These are phyloP conservation scores for Fomitiporia mediterranea DNA, from an alignment of 1,284 basidiomycete species.

Conservation along the genomic window DNA sequence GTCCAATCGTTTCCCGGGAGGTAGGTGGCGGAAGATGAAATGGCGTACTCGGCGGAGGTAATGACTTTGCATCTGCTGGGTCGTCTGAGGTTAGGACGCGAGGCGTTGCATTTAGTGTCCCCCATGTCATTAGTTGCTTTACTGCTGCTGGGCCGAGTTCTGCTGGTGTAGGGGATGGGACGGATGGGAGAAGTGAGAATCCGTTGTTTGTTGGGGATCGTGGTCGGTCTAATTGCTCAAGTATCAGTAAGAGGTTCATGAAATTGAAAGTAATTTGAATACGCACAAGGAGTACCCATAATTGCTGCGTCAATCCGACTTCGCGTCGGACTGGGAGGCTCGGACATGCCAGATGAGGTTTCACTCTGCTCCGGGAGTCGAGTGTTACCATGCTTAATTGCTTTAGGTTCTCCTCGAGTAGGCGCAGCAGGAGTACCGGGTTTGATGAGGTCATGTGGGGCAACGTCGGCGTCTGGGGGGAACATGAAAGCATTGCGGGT, in stretches of 20 bases:
- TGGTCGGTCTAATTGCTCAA: slow-evolving; percentile 45
- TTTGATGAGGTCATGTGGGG: slow-evolving; percentile 60
- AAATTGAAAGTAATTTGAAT: slow-evolving; percentile 3
- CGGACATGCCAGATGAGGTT: slow-evolving; percentile 42
- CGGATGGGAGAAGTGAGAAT: slow-evolving; percentile 71
- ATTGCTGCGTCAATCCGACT: slow-evolving; percentile 89
- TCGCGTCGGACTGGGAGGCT: slow-evolving; percentile 80
- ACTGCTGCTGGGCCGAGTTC: slow-evolving; percentile 71
- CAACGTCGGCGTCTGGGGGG: slow-evolving; percentile 79
- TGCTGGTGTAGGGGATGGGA: slow-evolving; percentile 83
- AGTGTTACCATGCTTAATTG: slow-evolving; percentile 76
- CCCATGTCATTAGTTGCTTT: slow-evolving; percentile 92
- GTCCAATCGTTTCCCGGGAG: slow-evolving; percentile 71
- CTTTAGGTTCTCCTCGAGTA: slow-evolving; percentile 49
- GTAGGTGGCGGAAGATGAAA: slow-evolving; percentile 72
- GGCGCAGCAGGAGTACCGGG: slow-evolving; percentile 31
- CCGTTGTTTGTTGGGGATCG: slow-evolving; percentile 50
- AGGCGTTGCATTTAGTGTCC: slow-evolving; percentile 82
- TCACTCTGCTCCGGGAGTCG: slow-evolving; percentile 66
- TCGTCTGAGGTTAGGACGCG: slow-evolving; percentile 72
- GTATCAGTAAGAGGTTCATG: slow-evolving; percentile 18
- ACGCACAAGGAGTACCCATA: slow-evolving; percentile 70
- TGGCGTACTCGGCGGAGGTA: slow-evolving; percentile 50
- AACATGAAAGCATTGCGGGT: slow-evolving; percentile 92
- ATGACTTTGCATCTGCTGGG: slow-evolving; percentile 34